These are phyloP conservation scores for Ophiostoma quercus DNA, from an alignment of 2,329 filamentous ascomycete genomes.

Conservation along the genomic window DNA sequence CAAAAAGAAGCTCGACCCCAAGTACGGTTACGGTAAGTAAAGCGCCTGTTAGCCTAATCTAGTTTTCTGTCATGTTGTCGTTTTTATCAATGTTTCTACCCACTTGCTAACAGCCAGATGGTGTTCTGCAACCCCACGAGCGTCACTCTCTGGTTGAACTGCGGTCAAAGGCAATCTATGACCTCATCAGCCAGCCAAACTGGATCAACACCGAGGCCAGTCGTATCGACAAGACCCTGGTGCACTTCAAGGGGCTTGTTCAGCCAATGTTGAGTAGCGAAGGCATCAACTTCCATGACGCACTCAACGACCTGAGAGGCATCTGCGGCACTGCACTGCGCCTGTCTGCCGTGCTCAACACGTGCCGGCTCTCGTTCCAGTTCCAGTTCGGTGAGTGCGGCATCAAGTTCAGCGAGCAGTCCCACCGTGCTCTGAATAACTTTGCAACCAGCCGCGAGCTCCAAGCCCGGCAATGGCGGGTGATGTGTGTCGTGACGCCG, in stretches of 20 bases:
- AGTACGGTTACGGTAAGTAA: conserved; percentile 31
- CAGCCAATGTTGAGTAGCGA: conserved; percentile 43
- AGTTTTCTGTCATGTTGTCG: not conserved
- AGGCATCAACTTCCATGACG: conserved; percentile 34
- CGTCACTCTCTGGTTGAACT: conserved; percentile 37
- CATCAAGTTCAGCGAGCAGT: conserved; percentile 45
- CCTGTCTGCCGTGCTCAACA: conserved; percentile 45
- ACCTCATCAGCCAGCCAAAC: conserved; percentile 33
- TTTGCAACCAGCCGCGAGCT: conserved; percentile 34
- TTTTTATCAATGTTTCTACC: not conserved
- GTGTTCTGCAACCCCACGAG: conserved; percentile 29
- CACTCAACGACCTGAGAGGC: conserved; percentile 41
- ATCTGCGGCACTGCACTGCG: conserved; percentile 42
- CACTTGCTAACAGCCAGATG: conserved; percentile 15
- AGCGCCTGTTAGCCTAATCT: not conserved
- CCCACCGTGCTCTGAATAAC: conserved; percentile 45
- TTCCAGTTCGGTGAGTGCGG: conserved; percentile 46
- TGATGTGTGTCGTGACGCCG: conserved; percentile 52
- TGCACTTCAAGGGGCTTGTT: conserved; percentile 35
- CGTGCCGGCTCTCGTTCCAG: conserved; percentile 35
- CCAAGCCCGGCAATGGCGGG: conserved; percentile 47
- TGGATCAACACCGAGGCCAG: conserved; percentile 30
- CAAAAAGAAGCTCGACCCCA: conserved; percentile 25
- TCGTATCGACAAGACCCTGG: conserved; percentile 29
- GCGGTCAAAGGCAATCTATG: conserved; percentile 34